phyloP scores from a whole-genome alignment of 2,329 filamentous ascomycete genomes.

The Cladosporium sp. region DNA sequence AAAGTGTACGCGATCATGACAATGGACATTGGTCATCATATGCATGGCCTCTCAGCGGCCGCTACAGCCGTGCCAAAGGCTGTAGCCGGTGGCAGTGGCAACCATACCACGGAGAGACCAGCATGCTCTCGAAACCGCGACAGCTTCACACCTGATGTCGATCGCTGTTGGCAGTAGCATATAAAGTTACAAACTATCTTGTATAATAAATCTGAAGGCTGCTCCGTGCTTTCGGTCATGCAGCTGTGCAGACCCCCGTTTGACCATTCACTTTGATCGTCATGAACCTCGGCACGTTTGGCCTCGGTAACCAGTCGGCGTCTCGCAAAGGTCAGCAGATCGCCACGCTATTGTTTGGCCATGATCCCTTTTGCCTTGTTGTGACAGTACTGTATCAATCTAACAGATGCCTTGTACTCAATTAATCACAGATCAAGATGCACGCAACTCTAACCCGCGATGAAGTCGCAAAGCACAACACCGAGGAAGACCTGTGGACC shows the following conservation, averaged over 20 bases:
- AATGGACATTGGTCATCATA: no score
- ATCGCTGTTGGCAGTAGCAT: no score
- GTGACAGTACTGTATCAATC: no score
- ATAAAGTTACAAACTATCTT: background rate
- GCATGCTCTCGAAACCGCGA: no score
- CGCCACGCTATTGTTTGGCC: slow-evolving; percentile 15
- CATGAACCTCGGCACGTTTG: background rate
- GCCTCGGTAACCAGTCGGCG: slow-evolving; percentile 1
- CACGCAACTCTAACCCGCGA: slow-evolving; percentile 15
- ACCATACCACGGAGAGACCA: no score
- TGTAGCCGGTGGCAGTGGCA: no score
- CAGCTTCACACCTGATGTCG: no score
- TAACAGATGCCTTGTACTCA: background rate
- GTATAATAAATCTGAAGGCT: background rate
- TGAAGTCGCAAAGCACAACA: slow-evolving; percentile 54
- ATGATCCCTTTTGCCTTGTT: background rate
- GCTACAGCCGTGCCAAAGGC: no score
- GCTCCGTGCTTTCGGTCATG: no score
- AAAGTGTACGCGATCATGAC: no score
- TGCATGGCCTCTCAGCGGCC: no score
- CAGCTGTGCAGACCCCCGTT: background rate
- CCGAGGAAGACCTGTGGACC: slow-evolving; percentile 72
- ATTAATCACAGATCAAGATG: background rate
- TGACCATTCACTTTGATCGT: no score
- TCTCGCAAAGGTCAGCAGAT: slow-evolving; percentile 6